These are phyloP conservation scores for Chalciporus sp. DNA, from an alignment of 1,284 basidiomycete species.

Conservation along the genomic window DNA sequence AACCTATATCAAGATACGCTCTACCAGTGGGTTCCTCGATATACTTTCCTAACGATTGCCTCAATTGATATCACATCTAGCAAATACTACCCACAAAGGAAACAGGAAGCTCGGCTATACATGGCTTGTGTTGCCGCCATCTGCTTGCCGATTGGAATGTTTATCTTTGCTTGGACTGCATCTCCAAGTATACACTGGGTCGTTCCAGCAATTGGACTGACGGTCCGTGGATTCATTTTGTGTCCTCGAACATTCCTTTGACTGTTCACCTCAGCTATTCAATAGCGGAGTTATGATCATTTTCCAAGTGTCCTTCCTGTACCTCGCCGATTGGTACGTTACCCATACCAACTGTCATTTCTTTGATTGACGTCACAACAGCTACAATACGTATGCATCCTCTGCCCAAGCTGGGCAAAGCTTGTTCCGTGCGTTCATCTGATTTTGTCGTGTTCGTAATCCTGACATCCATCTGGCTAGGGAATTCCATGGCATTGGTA, in stretches of 20 bases:
- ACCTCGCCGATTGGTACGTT: conserved; percentile 53
- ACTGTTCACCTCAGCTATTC: conserved; percentile 48
- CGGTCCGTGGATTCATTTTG: conserved; percentile 28
- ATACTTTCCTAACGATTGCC: not conserved
- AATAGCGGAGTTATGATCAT: conserved; percentile 60
- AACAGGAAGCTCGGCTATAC: conserved; percentile 39
- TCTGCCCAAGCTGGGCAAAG: conserved; percentile 78
- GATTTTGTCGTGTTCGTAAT: not conserved
- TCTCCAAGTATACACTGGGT: conserved; percentile 42
- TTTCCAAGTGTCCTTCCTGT: conserved; percentile 58
- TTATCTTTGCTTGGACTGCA: conserved; percentile 49
- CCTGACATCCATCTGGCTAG: conserved; percentile 33
- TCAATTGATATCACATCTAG: not conserved
- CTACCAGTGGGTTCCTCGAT: conserved; percentile 50
- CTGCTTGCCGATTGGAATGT: conserved; percentile 53
- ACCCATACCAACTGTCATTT: not conserved
- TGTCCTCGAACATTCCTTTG: not conserved
- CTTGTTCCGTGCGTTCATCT: conserved; percentile 52
- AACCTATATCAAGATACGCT: conserved; percentile 69
- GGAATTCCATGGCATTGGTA: conserved; percentile 55
- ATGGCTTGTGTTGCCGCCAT: conserved; percentile 54
- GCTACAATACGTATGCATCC: conserved; percentile 73
- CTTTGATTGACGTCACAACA: conserved; percentile 23
- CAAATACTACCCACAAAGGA: not conserved
- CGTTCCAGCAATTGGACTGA: conserved; percentile 43